Evolutionary conservation across 106 monocot species (phyloP), one percentile per base, ranked within the genome.

Genomic region (Triglochin maritima): DNA sequence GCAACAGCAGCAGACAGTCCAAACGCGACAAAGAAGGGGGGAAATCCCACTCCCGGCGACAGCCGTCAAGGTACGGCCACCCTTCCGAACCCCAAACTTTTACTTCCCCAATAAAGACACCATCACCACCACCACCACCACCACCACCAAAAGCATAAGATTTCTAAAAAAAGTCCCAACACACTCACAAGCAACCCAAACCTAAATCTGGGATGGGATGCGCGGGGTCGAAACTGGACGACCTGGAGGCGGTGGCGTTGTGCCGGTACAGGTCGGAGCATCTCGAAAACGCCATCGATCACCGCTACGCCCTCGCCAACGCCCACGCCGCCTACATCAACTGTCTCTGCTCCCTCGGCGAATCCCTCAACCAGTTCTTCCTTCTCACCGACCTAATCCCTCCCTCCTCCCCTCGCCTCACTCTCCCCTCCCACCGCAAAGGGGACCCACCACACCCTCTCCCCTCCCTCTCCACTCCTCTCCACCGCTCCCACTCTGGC

Each of bases 231-330:
- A 96, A 96, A 70, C 71, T 86, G 46, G 96, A 91, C 56, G 96
- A 87, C 59, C 71, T 72, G 47, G 69, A 76, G 43, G 91, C 88
- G 4, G 85, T 88, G 49, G 62, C 52, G 7, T 82, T 88, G 44
- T 98, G 96, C 78, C 67, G 67, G 13, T 46, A 41, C 29, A 81
- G 96, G 42, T 67, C 78, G 12, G 64, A 72, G 51, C 66, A 76
- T 14, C 76, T 98, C 11, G 79, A 75, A 53, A 70, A 80, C 12
- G 91, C 91, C 16, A 98, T 91, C 74, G 64, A 70, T 66, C 53
- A 77, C 80, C 79, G 96, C 43, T 98, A 86, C 73, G 82, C 68
- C 50, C 76, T 98, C 50, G 91, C 96, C 66, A 80, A 88, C 66
- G 77, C 96, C 45, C 96, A 98, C 79, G 64, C 61, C 4, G 81